These are phyloP conservation scores for Mucor circinelloides DNA, from an alignment of 371 early-diverging fungal genomes.

Conservation along the genomic window DNA sequence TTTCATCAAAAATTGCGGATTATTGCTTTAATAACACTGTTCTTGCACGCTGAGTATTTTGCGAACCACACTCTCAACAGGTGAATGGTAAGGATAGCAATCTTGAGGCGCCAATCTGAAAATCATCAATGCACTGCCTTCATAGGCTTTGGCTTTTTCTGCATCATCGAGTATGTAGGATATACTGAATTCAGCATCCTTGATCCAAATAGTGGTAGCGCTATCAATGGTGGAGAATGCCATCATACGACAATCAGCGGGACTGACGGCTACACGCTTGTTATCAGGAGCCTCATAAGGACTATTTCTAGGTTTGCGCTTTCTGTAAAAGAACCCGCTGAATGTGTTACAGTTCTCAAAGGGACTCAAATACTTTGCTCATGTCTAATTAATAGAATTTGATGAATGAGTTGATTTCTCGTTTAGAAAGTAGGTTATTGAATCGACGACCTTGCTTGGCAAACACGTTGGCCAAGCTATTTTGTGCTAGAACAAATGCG, in stretches of 20 bases:
- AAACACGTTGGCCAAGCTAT: constrained; percentile 63
- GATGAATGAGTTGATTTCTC: constrained; percentile 77
- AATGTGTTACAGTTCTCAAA: constrained; percentile 73
- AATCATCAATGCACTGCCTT: constrained; percentile 72
- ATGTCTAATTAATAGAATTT: constrained; percentile 73
- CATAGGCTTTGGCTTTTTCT: constrained; percentile 55
- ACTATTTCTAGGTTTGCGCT: constrained; percentile 75
- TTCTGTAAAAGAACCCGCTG: constrained; percentile 89
- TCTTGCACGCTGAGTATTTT: constrained; percentile 66
- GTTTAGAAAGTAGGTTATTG: constrained; percentile 66
- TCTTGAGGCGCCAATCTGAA: constrained; percentile 90
- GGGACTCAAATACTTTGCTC: constrained; percentile 68
- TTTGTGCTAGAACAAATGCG: constrained; percentile 37
- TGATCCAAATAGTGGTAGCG: constrained; percentile 87
- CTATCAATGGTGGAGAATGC: constrained; percentile 70
- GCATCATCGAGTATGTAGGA: constrained; percentile 61
- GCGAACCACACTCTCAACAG: constrained; percentile 73
- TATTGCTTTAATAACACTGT: constrained; percentile 74
- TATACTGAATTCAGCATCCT: constrained; percentile 77
- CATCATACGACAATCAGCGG: constrained; percentile 82
- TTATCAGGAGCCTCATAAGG: constrained; percentile 61
- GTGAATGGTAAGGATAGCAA: constrained; percentile 86
- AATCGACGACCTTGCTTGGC: constrained; percentile 82
- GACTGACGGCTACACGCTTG: constrained; percentile 70
- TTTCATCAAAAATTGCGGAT: too few relatives aligned